These are phyloP conservation scores for Quercus mongolica DNA, from an alignment of 306 rosid genomes.

Conservation along the genomic window DNA sequence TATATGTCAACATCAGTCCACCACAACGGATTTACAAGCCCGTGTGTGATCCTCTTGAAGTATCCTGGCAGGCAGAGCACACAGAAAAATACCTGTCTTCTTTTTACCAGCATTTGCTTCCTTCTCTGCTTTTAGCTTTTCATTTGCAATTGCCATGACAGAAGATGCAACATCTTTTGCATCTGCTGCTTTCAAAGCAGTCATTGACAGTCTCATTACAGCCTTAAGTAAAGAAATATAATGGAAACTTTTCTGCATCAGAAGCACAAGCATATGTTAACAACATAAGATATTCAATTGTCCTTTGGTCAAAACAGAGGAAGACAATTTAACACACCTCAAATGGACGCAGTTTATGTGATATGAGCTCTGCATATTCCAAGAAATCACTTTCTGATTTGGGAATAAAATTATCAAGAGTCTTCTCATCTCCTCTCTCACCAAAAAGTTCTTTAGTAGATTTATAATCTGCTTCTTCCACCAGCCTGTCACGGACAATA, in stretches of 20 bases:
- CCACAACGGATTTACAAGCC: no score
- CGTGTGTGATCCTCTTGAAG: not conserved
- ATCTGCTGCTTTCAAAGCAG: slow-evolving; percentile 80
- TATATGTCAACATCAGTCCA: not conserved
- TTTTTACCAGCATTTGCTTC: slow-evolving; percentile 87
- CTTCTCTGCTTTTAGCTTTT: slow-evolving; percentile 87
- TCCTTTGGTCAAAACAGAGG: not conserved
- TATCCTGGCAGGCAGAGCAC: not conserved
- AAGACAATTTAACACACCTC: slow-evolving; percentile 48
- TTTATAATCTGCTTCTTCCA: slow-evolving; percentile 89
- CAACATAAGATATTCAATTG: not conserved
- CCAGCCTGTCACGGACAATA: slow-evolving; percentile 45
- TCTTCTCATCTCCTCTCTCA: slow-evolving; percentile 57
- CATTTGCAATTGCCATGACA: slow-evolving; percentile 80
- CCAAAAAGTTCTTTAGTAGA: slow-evolving; percentile 80
- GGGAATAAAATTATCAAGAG: slow-evolving; percentile 82
- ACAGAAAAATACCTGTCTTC: slow-evolving; percentile 57
- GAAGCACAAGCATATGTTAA: not conserved
- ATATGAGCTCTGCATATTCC: slow-evolving; percentile 87
- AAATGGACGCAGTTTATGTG: slow-evolving; percentile 59
- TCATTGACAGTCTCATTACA: slow-evolving; percentile 78
- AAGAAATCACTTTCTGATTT: slow-evolving; percentile 80
- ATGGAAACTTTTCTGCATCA: slow-evolving; percentile 82
- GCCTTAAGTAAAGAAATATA: slow-evolving; percentile 71
- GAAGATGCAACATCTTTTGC: slow-evolving; percentile 95